Evolutionary conservation across 140 eudicot species (phyloP), one percentile per base, ranked within the genome.

Genomic region (Oenanthe javanica): DNA sequence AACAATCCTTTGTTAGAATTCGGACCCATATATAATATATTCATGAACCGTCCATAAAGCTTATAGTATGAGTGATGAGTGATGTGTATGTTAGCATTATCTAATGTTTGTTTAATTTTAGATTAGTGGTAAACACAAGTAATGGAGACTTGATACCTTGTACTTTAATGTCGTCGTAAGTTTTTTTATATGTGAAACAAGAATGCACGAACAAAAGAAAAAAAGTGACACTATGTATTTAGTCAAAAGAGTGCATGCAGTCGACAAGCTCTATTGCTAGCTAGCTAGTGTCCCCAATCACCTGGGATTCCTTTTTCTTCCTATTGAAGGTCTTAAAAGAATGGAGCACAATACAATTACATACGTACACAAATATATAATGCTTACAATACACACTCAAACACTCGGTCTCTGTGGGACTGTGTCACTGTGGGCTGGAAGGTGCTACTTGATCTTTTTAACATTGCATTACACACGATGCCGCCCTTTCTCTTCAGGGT

Each of bases 241-340:
- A 78, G 87, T 79, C 87, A 84, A 84, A 36, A 2, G 27, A 72
- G 47, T 48, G 76, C 31, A 42, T 42, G 51, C 31, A 47, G 82
- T 78, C 82, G 63, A 79, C 66, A 83, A 57, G 67, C 46, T 51
- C 64, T 57, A 57, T 1, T 57, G 75, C 59, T 51, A 23, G 54
- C 46, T 57, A 9, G 72, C 59, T 45, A 36, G 40, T 1, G 40
- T 15, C 36, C 10, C 72, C 54, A 69, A 77, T 77, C 38, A 59
- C 43, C 49, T 42, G 49, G 42, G 75, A 79, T 79, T 61, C 82
- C 43, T 61, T 45, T 21, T 72, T 11, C 55, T 59, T 78, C 69
- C 10, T 43, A 14, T 72, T 72, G 13, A 72, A 15, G 50, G 76
- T 42, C 19, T 38, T 40, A 42, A 38, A 70, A 70, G 75, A 9